A percentile compares a stretch with the other conserved stretches of the same genome.
phyloP scores from a whole-genome alignment of 2,329 filamentous ascomycete genomes.

The Setomelanomma holmii region DNA sequence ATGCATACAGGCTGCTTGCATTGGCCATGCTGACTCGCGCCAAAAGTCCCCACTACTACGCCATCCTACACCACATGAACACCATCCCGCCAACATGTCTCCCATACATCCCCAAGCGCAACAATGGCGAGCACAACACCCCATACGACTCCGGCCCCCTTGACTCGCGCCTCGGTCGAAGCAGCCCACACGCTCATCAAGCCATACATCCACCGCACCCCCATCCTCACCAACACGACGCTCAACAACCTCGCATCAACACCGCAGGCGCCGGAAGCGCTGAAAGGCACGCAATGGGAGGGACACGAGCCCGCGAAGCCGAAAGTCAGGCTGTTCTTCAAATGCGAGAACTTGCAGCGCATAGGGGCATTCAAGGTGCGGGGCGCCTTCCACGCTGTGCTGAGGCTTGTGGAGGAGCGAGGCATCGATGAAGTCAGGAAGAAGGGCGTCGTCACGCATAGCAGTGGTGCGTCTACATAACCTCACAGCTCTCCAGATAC shows the following conservation, averaged over 20 bases:
- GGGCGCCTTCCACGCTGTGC: slow-evolving; percentile 87
- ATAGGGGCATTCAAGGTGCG: slow-evolving; percentile 92
- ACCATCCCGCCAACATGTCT: background rate
- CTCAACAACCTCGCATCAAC: slow-evolving; percentile 77
- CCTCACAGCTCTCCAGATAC: background rate
- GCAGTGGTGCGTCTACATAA: slow-evolving; percentile 67
- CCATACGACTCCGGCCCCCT: slow-evolving; percentile 55
- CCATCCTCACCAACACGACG: slow-evolving; percentile 79
- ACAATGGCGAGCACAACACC: background rate
- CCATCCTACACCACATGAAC: background rate
- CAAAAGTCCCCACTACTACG: background rate
- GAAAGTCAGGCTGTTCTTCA: slow-evolving; percentile 82
- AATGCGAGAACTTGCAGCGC: slow-evolving; percentile 91
- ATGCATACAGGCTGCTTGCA: no score
- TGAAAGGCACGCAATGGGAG: slow-evolving; percentile 65
- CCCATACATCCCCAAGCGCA: background rate
- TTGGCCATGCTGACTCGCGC: background rate
- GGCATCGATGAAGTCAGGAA: slow-evolving; percentile 51
- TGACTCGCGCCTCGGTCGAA: slow-evolving; percentile 75
- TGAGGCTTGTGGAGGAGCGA: slow-evolving; percentile 68
- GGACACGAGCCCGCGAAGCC: slow-evolving; percentile 67
- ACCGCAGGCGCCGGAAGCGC: slow-evolving; percentile 63
- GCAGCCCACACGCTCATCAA: slow-evolving; percentile 76
- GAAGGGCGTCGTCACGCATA: slow-evolving; percentile 88
- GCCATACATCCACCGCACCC: slow-evolving; percentile 80